A percentile compares a stretch with the other conserved stretches of the same genome.
Evolutionary conservation across 345 rosid genomes (phyloP).

Genomic region (Arabis alpina): DNA sequence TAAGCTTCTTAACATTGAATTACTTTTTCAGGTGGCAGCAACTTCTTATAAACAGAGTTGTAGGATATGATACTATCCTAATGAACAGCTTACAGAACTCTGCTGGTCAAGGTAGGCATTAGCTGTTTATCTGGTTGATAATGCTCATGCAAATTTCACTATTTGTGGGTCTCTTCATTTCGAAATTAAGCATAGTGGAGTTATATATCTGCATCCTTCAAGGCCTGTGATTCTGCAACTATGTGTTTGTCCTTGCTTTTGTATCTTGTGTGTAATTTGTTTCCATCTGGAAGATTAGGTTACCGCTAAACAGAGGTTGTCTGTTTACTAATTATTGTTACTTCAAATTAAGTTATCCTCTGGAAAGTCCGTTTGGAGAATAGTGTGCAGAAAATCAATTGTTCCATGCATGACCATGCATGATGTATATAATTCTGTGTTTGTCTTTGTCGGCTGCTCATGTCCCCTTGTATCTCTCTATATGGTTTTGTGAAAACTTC

Average conservation of each 20-base stretch:
- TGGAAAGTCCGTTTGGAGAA: not conserved
- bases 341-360: constrained; percentile 1
- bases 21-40: constrained; percentile 94
- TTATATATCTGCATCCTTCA: constrained; percentile 12
- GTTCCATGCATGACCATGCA: constrained; percentile 25
- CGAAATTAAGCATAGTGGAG: constrained; percentile 1
- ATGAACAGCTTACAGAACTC: constrained; percentile 91
- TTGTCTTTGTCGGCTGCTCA: not conserved
- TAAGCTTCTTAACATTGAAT: constrained; percentile 21
- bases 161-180: constrained; percentile 21
- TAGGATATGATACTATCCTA: constrained; percentile 98
- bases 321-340: constrained; percentile 10
- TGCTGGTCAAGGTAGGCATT: constrained; percentile 83
- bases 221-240: constrained; percentile 14
- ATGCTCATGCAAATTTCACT: not conserved
- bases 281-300: constrained; percentile 23
- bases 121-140: constrained; percentile 24
- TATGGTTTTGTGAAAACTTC: constrained; percentile 27
- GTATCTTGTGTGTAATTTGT: constrained; percentile 5
- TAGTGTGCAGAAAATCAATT: constrained; percentile 24
- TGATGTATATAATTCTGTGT: constrained; percentile 21
- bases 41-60: constrained; percentile 95
- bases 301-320: constrained; percentile 8
- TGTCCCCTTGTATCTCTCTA: constrained; percentile 14
- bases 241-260: constrained; percentile 6